Evolutionary conservation across 2,329 filamentous ascomycete genomes (phyloP).

Genomic region (Arthroderma sp.): DNA sequence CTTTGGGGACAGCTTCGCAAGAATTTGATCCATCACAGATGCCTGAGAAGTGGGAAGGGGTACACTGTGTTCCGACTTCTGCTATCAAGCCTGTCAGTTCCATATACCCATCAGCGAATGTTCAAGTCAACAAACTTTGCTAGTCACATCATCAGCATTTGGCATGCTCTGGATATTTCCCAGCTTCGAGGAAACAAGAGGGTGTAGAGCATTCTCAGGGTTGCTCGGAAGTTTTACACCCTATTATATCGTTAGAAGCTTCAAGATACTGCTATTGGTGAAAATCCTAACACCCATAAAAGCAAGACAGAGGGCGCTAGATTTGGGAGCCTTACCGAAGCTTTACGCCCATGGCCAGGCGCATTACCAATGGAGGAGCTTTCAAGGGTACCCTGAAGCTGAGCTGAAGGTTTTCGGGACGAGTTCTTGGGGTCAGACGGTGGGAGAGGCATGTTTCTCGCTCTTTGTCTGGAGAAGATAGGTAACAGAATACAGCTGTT

Average conservation of each 20-base stretch:
- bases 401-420: slow-evolving; percentile 15
- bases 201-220: slow-evolving; percentile 18
- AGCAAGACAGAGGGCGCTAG: not conserved
- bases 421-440: slow-evolving; percentile 15
- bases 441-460: slow-evolving; percentile 18
- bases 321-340: slow-evolving; percentile 13
- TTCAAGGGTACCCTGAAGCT: slow-evolving; percentile 12
- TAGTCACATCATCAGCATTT: slow-evolving; percentile 17
- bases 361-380: slow-evolving; percentile 8
- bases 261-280: too few relatives aligned
- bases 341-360: slow-evolving; percentile 14
- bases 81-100: slow-evolving; percentile 2
- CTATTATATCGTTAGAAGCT: not conserved
- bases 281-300: too few relatives aligned
- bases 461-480: not conserved
- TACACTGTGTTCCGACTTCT: slow-evolving; percentile 30
- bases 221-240: slow-evolving; percentile 14
- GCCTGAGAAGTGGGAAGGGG: slow-evolving; percentile 9
- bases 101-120: not conserved
- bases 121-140: slow-evolving; percentile 20
- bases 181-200: slow-evolving; percentile 22
- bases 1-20: slow-evolving; percentile 30
- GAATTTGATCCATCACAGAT: slow-evolving; percentile 51
- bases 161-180: slow-evolving; percentile 19
- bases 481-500: not conserved